A percentile compares a stretch with the other conserved stretches of the same genome.
phyloP scores from a whole-genome alignment of 1,284 basidiomycete genomes.

The Malassezia obtusa region DNA sequence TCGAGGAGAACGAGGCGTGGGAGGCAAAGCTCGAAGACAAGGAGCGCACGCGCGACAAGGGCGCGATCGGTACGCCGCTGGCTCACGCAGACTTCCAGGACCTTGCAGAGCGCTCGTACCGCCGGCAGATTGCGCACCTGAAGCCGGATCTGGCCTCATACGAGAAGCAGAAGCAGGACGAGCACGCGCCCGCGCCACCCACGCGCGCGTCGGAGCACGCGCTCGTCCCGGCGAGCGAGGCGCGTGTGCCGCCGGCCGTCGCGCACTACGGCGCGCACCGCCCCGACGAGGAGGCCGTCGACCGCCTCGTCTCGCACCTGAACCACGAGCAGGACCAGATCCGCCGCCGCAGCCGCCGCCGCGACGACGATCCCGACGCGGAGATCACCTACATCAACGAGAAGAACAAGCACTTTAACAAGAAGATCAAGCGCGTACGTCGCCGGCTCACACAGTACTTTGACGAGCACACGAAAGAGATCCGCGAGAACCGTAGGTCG shows the following conservation, averaged over 20 bases:
- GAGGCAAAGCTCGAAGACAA: slow-evolving; percentile 73
- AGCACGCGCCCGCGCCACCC: not conserved
- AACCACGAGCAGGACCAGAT: slow-evolving; percentile 62
- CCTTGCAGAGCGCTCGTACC: slow-evolving; percentile 75
- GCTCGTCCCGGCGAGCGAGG: not conserved
- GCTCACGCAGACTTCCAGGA: slow-evolving; percentile 66
- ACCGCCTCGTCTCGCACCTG: slow-evolving; percentile 79
- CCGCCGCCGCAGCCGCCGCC: slow-evolving; percentile 69
- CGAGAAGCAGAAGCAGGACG: slow-evolving; percentile 70
- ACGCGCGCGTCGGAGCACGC: not conserved
- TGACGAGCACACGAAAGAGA: slow-evolving; percentile 88
- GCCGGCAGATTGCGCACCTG: slow-evolving; percentile 73
- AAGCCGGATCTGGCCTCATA: slow-evolving; percentile 78
- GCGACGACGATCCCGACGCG: slow-evolving; percentile 78
- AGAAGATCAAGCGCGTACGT: slow-evolving; percentile 72
- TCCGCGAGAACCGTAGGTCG: slow-evolving; percentile 34
- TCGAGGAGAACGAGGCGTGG: slow-evolving; percentile 90
- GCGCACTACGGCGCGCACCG: slow-evolving; percentile 74
- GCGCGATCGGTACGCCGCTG: slow-evolving; percentile 60
- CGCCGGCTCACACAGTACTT: slow-evolving; percentile 56
- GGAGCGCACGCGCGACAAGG: slow-evolving; percentile 64
- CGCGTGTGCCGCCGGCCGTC: not conserved
- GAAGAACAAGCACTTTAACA: slow-evolving; percentile 93
- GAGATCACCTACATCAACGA: slow-evolving; percentile 99
- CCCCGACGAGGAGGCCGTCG: slow-evolving; percentile 85